Evolutionary conservation across 805 yeast genomes (phyloP).

Genomic region (Teunomyces funiuensis): DNA sequence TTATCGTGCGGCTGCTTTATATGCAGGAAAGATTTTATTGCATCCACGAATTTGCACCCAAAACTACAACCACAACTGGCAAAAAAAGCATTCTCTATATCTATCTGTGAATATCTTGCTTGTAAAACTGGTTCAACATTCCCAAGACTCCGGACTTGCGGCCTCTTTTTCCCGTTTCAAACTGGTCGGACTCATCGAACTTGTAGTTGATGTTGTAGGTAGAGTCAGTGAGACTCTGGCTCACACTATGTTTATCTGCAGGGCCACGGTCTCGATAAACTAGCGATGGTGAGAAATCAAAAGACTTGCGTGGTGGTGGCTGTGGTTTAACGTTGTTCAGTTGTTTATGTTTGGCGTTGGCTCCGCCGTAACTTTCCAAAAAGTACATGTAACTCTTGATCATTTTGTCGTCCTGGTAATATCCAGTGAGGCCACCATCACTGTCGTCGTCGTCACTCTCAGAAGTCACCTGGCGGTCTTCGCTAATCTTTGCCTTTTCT

Average conservation of each 20-base stretch:
- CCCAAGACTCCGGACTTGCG: slow-evolving; percentile 66
- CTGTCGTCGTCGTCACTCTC: slow-evolving; percentile 21
- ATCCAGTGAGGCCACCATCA: slow-evolving; percentile 32
- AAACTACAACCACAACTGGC: neutral
- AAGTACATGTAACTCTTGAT: slow-evolving; percentile 86
- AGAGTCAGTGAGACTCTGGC: slow-evolving; percentile 21
- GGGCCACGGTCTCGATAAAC: neutral
- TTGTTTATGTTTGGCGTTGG: slow-evolving; percentile 10
- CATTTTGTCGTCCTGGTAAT: slow-evolving; percentile 80
- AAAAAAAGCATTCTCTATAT: slow-evolving; percentile 9
- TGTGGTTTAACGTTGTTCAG: slow-evolving; percentile 1
- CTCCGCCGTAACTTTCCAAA: slow-evolving; percentile 69
- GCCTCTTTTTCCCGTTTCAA: slow-evolving; percentile 27
- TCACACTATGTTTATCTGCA: slow-evolving; percentile 3
- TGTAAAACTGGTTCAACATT: slow-evolving; percentile 77
- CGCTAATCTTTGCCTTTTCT: slow-evolving; percentile 11
- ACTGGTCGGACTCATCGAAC: slow-evolving; percentile 32
- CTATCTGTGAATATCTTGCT: slow-evolving; percentile 37
- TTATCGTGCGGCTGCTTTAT: slow-evolving; percentile 7
- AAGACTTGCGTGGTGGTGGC: neutral
- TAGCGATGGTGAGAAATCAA: neutral
- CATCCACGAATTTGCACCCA: neutral
- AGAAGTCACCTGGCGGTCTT: slow-evolving; percentile 10
- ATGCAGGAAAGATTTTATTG: neutral
- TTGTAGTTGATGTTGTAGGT: slow-evolving; percentile 27